These are phyloP conservation scores for Panicum virgatum DNA, from an alignment of 202 grass and related monocot genomes.

Conservation along the genomic window DNA sequence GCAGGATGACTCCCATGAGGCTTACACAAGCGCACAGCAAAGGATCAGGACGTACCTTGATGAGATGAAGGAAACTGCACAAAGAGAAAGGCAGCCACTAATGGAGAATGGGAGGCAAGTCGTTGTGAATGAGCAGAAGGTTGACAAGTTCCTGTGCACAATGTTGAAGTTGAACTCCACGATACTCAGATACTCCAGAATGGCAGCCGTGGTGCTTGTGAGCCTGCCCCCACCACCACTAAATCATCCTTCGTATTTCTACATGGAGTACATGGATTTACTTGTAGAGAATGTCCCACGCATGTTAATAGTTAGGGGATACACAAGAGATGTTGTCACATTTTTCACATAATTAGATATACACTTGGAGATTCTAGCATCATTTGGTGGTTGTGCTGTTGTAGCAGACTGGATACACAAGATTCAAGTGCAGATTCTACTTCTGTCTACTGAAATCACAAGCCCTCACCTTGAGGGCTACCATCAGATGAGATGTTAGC, in stretches of 20 bases:
- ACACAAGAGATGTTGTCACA: constrained; percentile 92
- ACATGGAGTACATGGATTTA: constrained; percentile 99
- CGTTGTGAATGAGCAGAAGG: constrained; percentile 79
- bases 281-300: constrained; percentile 97
- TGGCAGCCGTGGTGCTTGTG: constrained; percentile 95
- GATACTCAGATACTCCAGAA: constrained; percentile 96
- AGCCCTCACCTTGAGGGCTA: constrained; percentile 41
- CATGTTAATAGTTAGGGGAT: constrained; percentile 96
- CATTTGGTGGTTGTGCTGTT: constrained; percentile 38
- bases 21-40: constrained; percentile 72
- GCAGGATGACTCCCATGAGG: constrained; percentile 82
- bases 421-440: constrained; percentile 38
- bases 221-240: constrained; percentile 88
- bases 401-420: constrained; percentile 38
- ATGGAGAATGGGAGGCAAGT: constrained; percentile 78
- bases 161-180: constrained; percentile 94
- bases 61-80: constrained; percentile 78
- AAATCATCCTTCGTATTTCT: constrained; percentile 92
- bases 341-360: constrained; percentile 77
- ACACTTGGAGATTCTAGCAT: constrained; percentile 19
- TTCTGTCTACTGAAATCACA: constrained; percentile 31
- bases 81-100: constrained; percentile 56
- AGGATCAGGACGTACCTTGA: constrained; percentile 70
- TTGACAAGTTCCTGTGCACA: constrained; percentile 95
- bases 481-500: constrained; percentile 24